Conservation (phyloP, 352 stramenopile species). For the Globisporangium apiculatum region DNA sequence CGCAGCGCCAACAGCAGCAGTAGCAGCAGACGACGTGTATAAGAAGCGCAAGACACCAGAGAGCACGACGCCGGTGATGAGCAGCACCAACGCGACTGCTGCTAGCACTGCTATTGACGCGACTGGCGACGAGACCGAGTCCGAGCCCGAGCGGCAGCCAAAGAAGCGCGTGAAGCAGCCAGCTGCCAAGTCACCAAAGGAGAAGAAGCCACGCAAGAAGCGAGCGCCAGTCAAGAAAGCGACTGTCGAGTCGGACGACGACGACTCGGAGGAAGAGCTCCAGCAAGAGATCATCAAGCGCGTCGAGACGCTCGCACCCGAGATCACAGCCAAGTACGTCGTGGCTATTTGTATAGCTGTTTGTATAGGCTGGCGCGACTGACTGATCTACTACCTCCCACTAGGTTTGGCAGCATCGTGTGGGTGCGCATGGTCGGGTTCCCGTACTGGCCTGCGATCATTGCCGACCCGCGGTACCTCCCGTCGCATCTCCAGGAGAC, state of each 20-base stretch:
- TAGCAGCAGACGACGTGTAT: neutral
- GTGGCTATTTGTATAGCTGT: neutral
- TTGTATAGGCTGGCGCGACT: neutral
- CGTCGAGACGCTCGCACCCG: slow-evolving; percentile 43
- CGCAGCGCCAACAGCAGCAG: no score
- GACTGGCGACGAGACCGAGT: slow-evolving; percentile 35
- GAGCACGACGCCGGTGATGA: slow-evolving; percentile 12
- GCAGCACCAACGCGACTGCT: slow-evolving; percentile 3
- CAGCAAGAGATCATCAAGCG: slow-evolving; percentile 25
- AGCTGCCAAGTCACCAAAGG: slow-evolving; percentile 3
- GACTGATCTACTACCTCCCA: neutral
- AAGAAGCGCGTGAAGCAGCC: slow-evolving; percentile 34
- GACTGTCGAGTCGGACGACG: slow-evolving; percentile 20
- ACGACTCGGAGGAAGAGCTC: slow-evolving; percentile 33
- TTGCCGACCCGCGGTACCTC: slow-evolving; percentile 53
- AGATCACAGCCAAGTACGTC: slow-evolving; percentile 49
- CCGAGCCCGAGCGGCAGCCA: slow-evolving; percentile 36
- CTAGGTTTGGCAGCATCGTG: slow-evolving; percentile 65
- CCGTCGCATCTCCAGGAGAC: slow-evolving; percentile 32
- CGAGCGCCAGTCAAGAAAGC: slow-evolving; percentile 15
- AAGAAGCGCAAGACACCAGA: slow-evolving; percentile 11
- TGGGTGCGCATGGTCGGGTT: slow-evolving; percentile 82
- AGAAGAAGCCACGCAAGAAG: slow-evolving; percentile 37
- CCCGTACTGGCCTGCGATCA: slow-evolving; percentile 75
- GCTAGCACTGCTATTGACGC: neutral